Base-by-base conservation (phyloP, 768 basidiomycete genomes). In the Pholiota microspora region DNA sequence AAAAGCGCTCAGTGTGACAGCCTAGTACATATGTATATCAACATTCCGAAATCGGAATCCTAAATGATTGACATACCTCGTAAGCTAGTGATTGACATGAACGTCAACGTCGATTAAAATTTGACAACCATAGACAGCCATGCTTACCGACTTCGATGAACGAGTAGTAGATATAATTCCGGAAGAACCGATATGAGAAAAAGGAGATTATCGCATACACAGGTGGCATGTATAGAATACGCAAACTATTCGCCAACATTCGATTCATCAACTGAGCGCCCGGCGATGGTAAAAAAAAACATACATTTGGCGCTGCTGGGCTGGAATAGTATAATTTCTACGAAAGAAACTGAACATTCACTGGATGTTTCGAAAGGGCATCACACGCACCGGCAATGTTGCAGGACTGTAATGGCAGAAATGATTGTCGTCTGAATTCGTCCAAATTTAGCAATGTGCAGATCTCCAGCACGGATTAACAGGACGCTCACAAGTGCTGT, bases 1-100 rank as follows among this genome's bases (percentile, higher is more conserved):
- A 74, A 96, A 96, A 21, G 94, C 94, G 65, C 89, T 89, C 32
- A 94, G 65, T 0, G 89, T 92, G 49, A 94, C 70, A 4, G 92
- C 89, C 85, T 94, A 54, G 38, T 48, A 49, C 35, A 45, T 31
- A 38, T 51, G 46, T 53, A 40, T 53, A 51, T 40, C 36, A 31
- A 18, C 18, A 25, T 27, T 40, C 36, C 27, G 27, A 50, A 44
- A 16, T 44, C 38, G 18, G 51, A 18, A 51, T 28, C 31, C 40
- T 44, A 36, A n/a, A 32, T 57, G 52, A 52, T 40, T 31, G 53
- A 53, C 74, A 65, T 38, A 87, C 86, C 77, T 89, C 88, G 59
- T 90, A 89, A 7, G 79, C 88, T 90, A 27, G 16, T 48, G 56
- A 51, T 56, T 9, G 16, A 46, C 10, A 49, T 58, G 31, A 62